Base-by-base conservation (phyloP, 768 basidiomycete species). In the Boletus pseudopeckii region DNA sequence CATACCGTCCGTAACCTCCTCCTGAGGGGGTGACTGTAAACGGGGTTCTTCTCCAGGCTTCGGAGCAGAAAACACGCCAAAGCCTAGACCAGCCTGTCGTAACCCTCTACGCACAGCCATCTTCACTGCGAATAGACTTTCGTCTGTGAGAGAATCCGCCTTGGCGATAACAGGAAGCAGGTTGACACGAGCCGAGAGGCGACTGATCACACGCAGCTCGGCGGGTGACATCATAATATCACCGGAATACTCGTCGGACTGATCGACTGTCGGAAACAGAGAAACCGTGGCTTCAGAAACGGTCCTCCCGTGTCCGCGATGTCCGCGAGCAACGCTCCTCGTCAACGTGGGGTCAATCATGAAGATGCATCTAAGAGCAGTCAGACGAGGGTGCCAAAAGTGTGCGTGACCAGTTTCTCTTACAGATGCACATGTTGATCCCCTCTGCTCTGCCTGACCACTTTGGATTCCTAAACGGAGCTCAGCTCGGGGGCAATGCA, bases 341-440 rank as follows among this genome's bases (percentile, higher is more conserved):
- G 82, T 78, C 75, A 82, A 77, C 61, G 92, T 80, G 13, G 91
- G 90, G 64, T 92, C 89, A 63, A 92, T 79, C 81, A 92, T 79
- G 71, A 93, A 92, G 55, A 93, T 88, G 66, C 87, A 90, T 43
- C 90, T 91, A 54, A 49, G 24, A 50, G 46, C 22, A 52, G 57
- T 67, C 54, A 63, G 62, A 48, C 48, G 38, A 42, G 22, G n/a
- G 20, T 41, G 26, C 36, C 38, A 39, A 42, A 47, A 18, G 33
- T 5, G 36, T 6, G 14, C 52, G 41, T 24, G 20, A 50, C 15
- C 41, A 17, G 8, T 18, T 28, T 32, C 22, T 71, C 89, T 71
- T 68, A 92, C 90, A 92, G 72, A 72, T 94, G 91, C 61, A 94
- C 85, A 61, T 93, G 92, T 61, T 90, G 88, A 72, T 94, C 91